Base-by-base conservation (phyloP, 106 monocot species). In the Hemerocallis citrina region DNA sequence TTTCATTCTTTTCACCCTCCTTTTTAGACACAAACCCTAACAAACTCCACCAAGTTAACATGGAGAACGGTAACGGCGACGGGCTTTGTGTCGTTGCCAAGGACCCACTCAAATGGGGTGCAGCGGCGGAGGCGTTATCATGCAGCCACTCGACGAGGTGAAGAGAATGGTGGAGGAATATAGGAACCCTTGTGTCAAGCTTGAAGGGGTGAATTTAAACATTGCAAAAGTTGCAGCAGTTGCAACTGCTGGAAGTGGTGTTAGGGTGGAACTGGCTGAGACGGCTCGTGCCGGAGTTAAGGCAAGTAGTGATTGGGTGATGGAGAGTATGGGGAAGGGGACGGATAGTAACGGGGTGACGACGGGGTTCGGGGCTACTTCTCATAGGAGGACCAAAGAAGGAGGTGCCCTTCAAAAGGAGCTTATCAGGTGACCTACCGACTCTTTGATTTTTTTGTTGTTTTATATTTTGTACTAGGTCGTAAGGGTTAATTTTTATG, bases 281-380 rank as follows among this genome's bases (percentile, higher is more conserved):
- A 40, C 42, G 14, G 68, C 79, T 1, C 36, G 82, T 43, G 66
- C 19, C 16, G 33, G 67, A 5, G 83, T 83, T 15, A 66, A 56
- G 46, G 83, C 78, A 2, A 83, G 83, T 67, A 83, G 83, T 33
- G 70, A 83, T 25, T 83, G 83, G 83, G 78, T 77, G 43, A 52
- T 75, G 75, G 75, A 66, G 4, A 75, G 73, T 62, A 68, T 85
- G 80, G 23, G 38, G 31, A 75, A 69, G 32, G 88, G 83, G 3
- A 73, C 73, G 15, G 83, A 89, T 52, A 82, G 75, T 62, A 77
- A 89, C n/a, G 83, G 88, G 15, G 88, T 89, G 41, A 89, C 83
- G 61, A 89, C 88, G 19, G 88, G 88, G 24, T 89, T 89, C 50
- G 83, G 83, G 3, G 75, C 81, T 31, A 82, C 86, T 29, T 87